Evolutionary conservation across 202 grass and related monocot genomes (phyloP).

Genomic region (Setaria viridis): DNA sequence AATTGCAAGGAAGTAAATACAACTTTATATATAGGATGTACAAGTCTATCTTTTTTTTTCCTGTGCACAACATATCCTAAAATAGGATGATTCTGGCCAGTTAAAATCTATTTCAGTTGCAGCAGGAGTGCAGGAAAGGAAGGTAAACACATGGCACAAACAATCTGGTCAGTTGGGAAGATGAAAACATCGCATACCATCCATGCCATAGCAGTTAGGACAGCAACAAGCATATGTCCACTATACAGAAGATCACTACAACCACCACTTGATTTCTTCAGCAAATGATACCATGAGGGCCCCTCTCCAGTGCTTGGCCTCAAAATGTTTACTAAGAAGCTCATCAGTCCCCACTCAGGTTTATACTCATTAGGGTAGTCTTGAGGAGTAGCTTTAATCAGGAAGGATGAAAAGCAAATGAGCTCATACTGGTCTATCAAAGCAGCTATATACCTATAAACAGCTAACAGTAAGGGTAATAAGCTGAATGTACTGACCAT

Average conservation of each 20-base stretch:
- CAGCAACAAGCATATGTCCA: constrained; percentile 96
- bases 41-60: neutral
- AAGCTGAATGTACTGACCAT: constrained; percentile 61
- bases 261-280: constrained; percentile 91
- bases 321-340: constrained; percentile 83
- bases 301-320: constrained; percentile 79
- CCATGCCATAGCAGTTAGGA: constrained; percentile 97
- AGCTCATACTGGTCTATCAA: constrained; percentile 1
- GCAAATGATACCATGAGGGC: constrained; percentile 82
- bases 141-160: neutral
- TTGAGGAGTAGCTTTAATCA: constrained; percentile 56
- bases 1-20: neutral
- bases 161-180: neutral
- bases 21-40: neutral
- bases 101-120: neutral
- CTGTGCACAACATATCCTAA: neutral
- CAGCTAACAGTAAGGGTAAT: constrained; percentile 53
- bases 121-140: neutral
- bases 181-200: constrained; percentile 56
- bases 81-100: neutral
- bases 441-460: neutral
- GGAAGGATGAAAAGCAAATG: constrained; percentile 20
- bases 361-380: constrained; percentile 71
- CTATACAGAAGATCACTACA: constrained; percentile 97
- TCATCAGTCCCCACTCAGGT: constrained; percentile 86